Percentiles rank a stretch among this genome's conserved stretches.
Conservation (phyloP, 495 filamentous ascomycete genomes). For the Astrothelium macrocarpum region DNA sequence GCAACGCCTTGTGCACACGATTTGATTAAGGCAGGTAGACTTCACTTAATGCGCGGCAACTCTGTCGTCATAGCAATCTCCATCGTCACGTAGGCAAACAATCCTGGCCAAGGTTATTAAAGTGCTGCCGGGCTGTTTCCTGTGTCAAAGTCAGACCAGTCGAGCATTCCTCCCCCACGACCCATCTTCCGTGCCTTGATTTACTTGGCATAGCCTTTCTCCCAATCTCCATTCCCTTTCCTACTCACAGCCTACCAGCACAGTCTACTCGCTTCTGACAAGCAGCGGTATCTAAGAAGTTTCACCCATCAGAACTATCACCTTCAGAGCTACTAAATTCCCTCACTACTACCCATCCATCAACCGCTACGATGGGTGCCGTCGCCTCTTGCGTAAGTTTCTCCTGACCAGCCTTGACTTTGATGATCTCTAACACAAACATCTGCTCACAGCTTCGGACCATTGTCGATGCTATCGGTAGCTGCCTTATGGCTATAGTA, state of each 20-base stretch:
- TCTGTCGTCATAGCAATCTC: conserved; percentile 5
- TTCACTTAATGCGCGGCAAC: background rate
- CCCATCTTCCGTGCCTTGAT: background rate
- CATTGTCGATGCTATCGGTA: conserved; percentile 76
- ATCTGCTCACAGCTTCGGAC: conserved; percentile 51
- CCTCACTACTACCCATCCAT: background rate
- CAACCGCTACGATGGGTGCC: conserved; percentile 70
- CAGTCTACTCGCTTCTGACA: background rate
- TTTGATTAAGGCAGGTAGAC: too few relatives aligned
- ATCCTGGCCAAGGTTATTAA: background rate
- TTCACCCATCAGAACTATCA: background rate
- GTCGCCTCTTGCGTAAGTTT: conserved; percentile 87
- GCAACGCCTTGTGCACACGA: background rate
- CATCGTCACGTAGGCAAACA: background rate
- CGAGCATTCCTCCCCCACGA: background rate
- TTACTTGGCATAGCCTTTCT: background rate
- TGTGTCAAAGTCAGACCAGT: background rate
- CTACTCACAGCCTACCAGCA: background rate
- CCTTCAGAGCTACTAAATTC: background rate
- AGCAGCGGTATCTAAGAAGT: background rate
- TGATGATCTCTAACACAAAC: conserved; percentile 14
- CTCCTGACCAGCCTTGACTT: background rate
- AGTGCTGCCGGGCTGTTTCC: conserved; percentile 4
- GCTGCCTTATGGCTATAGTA: conserved; percentile 73
- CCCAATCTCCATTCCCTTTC: background rate